Evolutionary conservation across 345 rosid species (phyloP), one percentile per base, ranked within the genome.

Genomic region (Lagerstroemia speciosa): DNA sequence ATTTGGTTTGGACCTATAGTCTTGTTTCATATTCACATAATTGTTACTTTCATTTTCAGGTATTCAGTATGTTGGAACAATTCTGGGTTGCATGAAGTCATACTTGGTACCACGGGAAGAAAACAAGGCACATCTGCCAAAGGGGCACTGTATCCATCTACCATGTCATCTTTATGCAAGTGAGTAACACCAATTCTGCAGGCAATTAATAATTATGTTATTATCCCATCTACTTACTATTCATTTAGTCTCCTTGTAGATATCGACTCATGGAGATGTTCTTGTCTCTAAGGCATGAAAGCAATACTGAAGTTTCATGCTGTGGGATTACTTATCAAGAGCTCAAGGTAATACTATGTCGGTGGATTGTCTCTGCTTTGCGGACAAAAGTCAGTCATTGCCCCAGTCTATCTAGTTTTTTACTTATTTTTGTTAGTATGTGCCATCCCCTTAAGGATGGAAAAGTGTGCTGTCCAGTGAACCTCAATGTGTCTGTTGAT

Each of bases 121-220:
- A 91, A 91, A 81, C 99, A 91, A 77, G 99, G 99, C 33, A 85
- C 97, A 52, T 91, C 97, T 66, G 81, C 91, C 52, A 93, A 84
- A 85, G 90, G 92, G 69, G 90, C 96, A 41, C 74, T 83, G 69
- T 85, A 81, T 72, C 95, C 87, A 70, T 84, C 97, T 58, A 88
- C 96, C 1, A 83, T 83, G 71, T 87, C 97, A 77, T 86, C 77
- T 69, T 71, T 93, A 73, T 89, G 97, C 96, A 93, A 93, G 98
- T 91, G 85, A 79, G 89, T 29, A 36, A 43, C 17, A 72, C 33
- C 60, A 70, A 20, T 62, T 64, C 68, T 71, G 48, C 71, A 16
- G 7, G 60, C 29, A 53, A 24, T n/a, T 52, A 46, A 41, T 57
- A 9, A 52, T 26, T 38, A 27, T 26, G 29, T 1, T n/a, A 30